Percentiles rank a stretch among this genome's conserved stretches.
Conservation (phyloP, 768 basidiomycete genomes). For the Collybia sp. region DNA sequence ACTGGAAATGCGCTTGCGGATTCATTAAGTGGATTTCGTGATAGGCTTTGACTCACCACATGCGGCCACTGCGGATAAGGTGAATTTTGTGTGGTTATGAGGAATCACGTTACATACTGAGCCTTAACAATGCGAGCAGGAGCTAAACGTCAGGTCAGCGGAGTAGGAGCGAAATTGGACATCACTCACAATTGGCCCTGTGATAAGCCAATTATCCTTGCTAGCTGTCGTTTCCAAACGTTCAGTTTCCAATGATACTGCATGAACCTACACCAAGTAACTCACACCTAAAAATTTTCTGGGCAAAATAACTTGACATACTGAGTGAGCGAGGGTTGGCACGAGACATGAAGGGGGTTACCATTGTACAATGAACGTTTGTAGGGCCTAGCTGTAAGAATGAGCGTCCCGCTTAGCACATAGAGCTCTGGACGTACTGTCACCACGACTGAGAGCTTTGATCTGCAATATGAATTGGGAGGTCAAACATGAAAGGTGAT, state of each 20-base stretch:
- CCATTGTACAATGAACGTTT: conserved; percentile 21
- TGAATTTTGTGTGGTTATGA: neutral
- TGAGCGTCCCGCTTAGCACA: neutral
- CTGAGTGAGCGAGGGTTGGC: neutral
- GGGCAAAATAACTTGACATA: conserved; percentile 7
- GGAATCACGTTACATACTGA: conserved; percentile 11
- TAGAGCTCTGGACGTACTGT: neutral
- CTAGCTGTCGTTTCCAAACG: conserved; percentile 11
- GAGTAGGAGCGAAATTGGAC: neutral
- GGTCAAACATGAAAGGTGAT: neutral
- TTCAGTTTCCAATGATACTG: neutral
- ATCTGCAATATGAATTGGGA: neutral
- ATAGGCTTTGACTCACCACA: conserved; percentile 8
- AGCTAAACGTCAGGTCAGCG: conserved; percentile 3
- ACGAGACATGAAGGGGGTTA: neutral
- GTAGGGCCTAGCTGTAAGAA: conserved; percentile 13
- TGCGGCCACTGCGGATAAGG: conserved; percentile 13
- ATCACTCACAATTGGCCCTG: conserved; percentile 16
- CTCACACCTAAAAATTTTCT: conserved; percentile 12
- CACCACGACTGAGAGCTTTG: neutral
- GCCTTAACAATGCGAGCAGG: conserved; percentile 13
- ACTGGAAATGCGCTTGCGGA: conserved; percentile 3
- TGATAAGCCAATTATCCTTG: conserved; percentile 19
- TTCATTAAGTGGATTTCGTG: neutral
- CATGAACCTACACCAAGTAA: neutral